Conservation (phyloP, 2,329 filamentous ascomycete genomes). For the Aspergillus jensenii region DNA sequence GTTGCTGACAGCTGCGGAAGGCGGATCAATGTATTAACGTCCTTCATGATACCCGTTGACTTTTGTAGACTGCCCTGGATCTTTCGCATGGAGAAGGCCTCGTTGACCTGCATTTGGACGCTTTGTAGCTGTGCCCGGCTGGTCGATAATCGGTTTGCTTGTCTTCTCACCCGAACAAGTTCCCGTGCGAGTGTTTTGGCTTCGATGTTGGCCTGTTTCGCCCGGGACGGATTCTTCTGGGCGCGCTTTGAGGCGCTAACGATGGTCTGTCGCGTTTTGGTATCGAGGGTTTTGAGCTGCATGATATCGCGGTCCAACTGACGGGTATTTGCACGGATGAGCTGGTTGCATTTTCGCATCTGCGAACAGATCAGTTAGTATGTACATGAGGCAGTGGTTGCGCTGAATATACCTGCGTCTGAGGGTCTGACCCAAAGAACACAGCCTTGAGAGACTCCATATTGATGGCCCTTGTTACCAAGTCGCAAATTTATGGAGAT, state of each 20-base stretch:
- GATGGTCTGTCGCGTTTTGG: conserved; percentile 83
- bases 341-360: conserved; percentile 92
- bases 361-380: conserved; percentile 40
- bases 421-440: conserved; percentile 89
- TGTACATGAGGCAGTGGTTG: not conserved
- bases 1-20: conserved; percentile 84
- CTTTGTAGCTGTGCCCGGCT: conserved; percentile 88
- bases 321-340: conserved; percentile 86
- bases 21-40: conserved; percentile 82
- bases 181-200: conserved; percentile 86
- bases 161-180: conserved; percentile 77
- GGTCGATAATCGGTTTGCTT: conserved; percentile 72
- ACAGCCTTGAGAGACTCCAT: conserved; percentile 84
- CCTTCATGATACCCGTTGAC: conserved; percentile 92
- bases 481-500: not conserved
- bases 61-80: conserved; percentile 89
- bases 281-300: conserved; percentile 73
- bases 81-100: conserved; percentile 92
- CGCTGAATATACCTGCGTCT: conserved; percentile 71
- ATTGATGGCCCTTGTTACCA: not conserved
- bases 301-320: conserved; percentile 92
- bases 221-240: conserved; percentile 74
- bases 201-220: conserved; percentile 76
- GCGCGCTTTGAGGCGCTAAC: conserved; percentile 77
- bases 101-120: conserved; percentile 96